Evolutionary conservation across 2,329 filamentous ascomycete genomes (phyloP).

Genomic region (Penicillium sclerotiorum): DNA sequence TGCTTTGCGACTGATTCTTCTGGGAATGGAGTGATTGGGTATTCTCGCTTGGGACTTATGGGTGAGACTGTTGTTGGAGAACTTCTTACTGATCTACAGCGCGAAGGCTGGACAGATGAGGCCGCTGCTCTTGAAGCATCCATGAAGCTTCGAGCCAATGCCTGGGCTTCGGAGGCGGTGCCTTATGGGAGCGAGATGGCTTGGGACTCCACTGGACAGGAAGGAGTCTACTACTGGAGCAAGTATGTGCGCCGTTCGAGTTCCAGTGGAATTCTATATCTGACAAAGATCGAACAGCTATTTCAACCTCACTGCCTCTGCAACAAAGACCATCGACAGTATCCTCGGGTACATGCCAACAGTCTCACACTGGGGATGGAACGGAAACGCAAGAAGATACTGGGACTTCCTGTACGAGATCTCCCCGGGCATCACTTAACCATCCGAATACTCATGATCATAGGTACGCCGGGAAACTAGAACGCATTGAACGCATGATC

Average conservation of each 20-base stretch:
- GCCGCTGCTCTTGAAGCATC: slow-evolving; percentile 45
- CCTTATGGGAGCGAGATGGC: slow-evolving; percentile 65
- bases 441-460: not conserved
- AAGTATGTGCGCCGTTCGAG: slow-evolving; percentile 36
- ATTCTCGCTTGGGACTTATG: slow-evolving; percentile 51
- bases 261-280: not conserved
- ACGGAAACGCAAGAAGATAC: slow-evolving; percentile 62
- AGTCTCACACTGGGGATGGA: slow-evolving; percentile 64
- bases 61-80: slow-evolving; percentile 62
- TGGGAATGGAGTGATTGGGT: slow-evolving; percentile 36
- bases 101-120: slow-evolving; percentile 49
- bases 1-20: slow-evolving; percentile 41
- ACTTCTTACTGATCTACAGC: slow-evolving; percentile 54
- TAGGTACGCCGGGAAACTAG: slow-evolving; percentile 46
- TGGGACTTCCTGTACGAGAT: slow-evolving; percentile 59
- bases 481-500: slow-evolving; percentile 53
- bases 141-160: slow-evolving; percentile 54
- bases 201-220: slow-evolving; percentile 65
- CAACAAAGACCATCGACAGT: slow-evolving; percentile 56
- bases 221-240: slow-evolving; percentile 64
- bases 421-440: not conserved
- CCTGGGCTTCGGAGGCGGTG: slow-evolving; percentile 55
- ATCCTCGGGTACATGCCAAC: slow-evolving; percentile 61
- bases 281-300: slow-evolving; percentile 32
- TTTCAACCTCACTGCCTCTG: slow-evolving; percentile 53